Conservation (phyloP, 2,329 filamentous ascomycete species). For the Proliferodiscus dingleyae region DNA sequence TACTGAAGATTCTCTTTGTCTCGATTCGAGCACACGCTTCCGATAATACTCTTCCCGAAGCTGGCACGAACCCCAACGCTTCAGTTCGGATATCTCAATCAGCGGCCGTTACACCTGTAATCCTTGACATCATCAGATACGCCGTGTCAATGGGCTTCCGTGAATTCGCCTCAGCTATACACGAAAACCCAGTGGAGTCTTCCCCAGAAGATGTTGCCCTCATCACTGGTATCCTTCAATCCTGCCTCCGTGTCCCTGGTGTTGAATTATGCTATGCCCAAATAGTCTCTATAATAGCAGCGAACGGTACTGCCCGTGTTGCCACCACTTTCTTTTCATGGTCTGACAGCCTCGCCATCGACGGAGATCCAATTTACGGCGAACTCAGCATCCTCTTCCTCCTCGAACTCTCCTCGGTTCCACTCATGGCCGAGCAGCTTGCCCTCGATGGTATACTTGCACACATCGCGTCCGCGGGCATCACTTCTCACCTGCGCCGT, state of each 20-base stretch:
- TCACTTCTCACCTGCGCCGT: slow-evolving; percentile 73
- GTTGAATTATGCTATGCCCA: slow-evolving; percentile 67
- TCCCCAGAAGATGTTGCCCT: slow-evolving; percentile 79
- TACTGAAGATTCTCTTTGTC: slow-evolving; percentile 82
- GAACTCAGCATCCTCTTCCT: slow-evolving; percentile 88
- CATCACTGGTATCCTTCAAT: slow-evolving; percentile 82
- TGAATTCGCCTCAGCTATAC: slow-evolving; percentile 73
- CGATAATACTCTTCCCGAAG: slow-evolving; percentile 25
- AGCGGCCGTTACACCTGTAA: slow-evolving; percentile 32
- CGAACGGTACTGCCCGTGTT: slow-evolving; percentile 71
- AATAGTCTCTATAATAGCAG: slow-evolving; percentile 64
- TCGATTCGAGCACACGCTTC: slow-evolving; percentile 60
- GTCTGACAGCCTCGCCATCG: slow-evolving; percentile 75
- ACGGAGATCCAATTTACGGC: slow-evolving; percentile 84
- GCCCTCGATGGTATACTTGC: slow-evolving; percentile 81
- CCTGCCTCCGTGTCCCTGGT: slow-evolving; percentile 72
- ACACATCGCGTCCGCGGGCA: slow-evolving; percentile 71
- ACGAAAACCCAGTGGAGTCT: slow-evolving; percentile 63
- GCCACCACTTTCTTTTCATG: slow-evolving; percentile 88
- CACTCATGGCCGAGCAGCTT: slow-evolving; percentile 79
- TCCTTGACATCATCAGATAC: slow-evolving; percentile 71
- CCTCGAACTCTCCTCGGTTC: slow-evolving; percentile 78
- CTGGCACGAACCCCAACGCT: slow-evolving; percentile 15
- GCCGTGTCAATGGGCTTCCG: slow-evolving; percentile 80
- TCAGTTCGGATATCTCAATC: slow-evolving; percentile 22